phyloP scores from a whole-genome alignment of 352 stramenopile species.

The Phytopythium ostracodes region DNA sequence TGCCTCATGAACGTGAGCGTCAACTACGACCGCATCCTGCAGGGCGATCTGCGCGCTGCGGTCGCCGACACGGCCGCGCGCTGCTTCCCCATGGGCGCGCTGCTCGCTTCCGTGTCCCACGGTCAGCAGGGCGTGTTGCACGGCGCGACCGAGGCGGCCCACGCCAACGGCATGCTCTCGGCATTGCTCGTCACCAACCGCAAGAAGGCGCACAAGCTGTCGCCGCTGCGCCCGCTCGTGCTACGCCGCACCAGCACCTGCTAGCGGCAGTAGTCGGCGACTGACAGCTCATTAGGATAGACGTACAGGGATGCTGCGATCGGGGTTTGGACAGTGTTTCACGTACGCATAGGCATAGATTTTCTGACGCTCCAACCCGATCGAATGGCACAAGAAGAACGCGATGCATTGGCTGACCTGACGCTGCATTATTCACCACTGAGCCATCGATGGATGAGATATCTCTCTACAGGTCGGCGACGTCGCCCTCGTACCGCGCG shows the following conservation, averaged over 20 bases:
- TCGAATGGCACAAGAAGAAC: neutral
- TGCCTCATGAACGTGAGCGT: slow-evolving; percentile 61
- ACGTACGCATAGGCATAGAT: neutral
- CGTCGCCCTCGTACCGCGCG: slow-evolving; percentile 79
- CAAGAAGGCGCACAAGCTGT: slow-evolving; percentile 65
- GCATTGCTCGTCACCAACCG: slow-evolving; percentile 76
- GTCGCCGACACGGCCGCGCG: slow-evolving; percentile 49
- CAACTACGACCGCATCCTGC: slow-evolving; percentile 69
- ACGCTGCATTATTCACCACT: neutral
- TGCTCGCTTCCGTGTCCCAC: slow-evolving; percentile 56
- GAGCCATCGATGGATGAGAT: neutral
- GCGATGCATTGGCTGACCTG: neutral
- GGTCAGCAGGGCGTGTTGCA: slow-evolving; percentile 71
- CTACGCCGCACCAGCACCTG: slow-evolving; percentile 54
- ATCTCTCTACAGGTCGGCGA: slow-evolving; percentile 57
- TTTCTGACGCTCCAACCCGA: neutral
- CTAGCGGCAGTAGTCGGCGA: slow-evolving; percentile 13
- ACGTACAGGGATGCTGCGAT: neutral
- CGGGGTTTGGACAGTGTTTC: too few relatives aligned
- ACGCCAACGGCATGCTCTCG: slow-evolving; percentile 81
- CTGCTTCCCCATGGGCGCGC: slow-evolving; percentile 48
- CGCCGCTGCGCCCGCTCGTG: slow-evolving; percentile 41
- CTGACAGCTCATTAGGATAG: slow-evolving; percentile 4
- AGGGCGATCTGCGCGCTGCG: slow-evolving; percentile 46
- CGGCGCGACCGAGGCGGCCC: slow-evolving; percentile 44